Evolutionary conservation across 2,329 filamentous ascomycete species (phyloP).

Genomic region (Tetracladium maxilliforme): DNA sequence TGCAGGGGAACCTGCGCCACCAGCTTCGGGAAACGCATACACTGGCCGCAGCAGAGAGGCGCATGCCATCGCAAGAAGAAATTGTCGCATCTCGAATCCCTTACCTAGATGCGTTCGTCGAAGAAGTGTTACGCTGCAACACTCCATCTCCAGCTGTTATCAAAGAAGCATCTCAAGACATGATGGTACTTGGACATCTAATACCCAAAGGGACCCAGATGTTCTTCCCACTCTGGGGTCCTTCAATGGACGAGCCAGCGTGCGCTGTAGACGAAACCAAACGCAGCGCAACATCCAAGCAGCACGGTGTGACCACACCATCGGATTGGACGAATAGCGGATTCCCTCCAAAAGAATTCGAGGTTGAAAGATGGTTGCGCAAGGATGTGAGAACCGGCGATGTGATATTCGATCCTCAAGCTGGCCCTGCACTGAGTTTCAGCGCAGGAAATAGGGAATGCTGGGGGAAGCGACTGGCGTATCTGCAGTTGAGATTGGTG

Average conservation of each 20-base stretch:
- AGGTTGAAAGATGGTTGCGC: conserved; percentile 22
- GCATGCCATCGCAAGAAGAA: conserved; percentile 5
- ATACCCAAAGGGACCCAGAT: conserved; percentile 21
- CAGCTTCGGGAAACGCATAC: conserved; percentile 1
- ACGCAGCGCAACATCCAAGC: neutral
- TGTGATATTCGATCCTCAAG: conserved; percentile 14
- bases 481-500: conserved; percentile 18
- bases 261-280: conserved; percentile 11
- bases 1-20: conserved; percentile 5
- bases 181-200: conserved; percentile 15
- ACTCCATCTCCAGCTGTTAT: conserved; percentile 14
- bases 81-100: conserved; percentile 5
- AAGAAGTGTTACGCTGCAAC: conserved; percentile 16
- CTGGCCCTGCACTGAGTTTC: conserved; percentile 20
- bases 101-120: conserved; percentile 8
- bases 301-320: no score
- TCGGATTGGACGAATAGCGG: no score
- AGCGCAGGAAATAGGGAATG: conserved; percentile 20
- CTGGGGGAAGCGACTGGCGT: conserved; percentile 20
- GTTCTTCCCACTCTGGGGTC: conserved; percentile 9
- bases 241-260: conserved; percentile 7
- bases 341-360: conserved; percentile 10
- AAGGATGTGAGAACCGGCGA: conserved; percentile 1
- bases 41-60: conserved; percentile 1
- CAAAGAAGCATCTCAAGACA: conserved; percentile 14